Evolutionary conservation across 23 red algal genomes (phyloP).

Genomic region (Gracilariopsis chorda): DNA sequence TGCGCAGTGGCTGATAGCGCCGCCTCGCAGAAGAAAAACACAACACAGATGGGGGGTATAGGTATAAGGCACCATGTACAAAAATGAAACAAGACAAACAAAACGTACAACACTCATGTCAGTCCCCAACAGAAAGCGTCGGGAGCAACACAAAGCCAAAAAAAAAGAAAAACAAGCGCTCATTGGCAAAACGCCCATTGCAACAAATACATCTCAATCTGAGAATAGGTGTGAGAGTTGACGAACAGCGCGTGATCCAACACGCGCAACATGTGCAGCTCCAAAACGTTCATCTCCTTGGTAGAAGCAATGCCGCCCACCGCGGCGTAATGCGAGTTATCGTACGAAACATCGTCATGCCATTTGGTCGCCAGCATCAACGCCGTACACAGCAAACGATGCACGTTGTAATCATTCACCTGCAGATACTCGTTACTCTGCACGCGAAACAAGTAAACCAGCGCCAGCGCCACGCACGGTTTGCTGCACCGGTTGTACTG

Average conservation of each 20-base stretch:
- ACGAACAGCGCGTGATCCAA: conserved; percentile 39
- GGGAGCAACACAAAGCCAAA: too few species aligned
- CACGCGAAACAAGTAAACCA: conserved; percentile 1
- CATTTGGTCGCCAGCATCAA: conserved; percentile 69
- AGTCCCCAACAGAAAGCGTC: too few species aligned
- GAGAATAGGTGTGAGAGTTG: not conserved
- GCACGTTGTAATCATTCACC: conserved; percentile 67
- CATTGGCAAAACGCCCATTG: not conserved
- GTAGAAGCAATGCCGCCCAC: conserved; percentile 49
- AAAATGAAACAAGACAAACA: too few species aligned
- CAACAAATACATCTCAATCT: not conserved
- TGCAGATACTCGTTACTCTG: not conserved
- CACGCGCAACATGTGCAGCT: conserved; percentile 52
- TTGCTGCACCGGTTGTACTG: not conserved
- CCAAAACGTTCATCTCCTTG: conserved; percentile 62
- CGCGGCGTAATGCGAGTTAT: conserved; percentile 64
- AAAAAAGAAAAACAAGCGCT: not conserved
- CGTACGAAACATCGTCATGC: conserved; percentile 70
- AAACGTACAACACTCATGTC: too few species aligned
- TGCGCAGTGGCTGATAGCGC: too few species aligned
- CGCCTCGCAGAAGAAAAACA: too few species aligned
- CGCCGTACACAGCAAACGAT: conserved; percentile 79
- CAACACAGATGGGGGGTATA: too few species aligned
- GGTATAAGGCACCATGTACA: too few species aligned
- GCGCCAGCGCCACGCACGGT: not conserved